A percentile compares a stretch with the other conserved stretches of the same genome.
Evolutionary conservation across 331 rosid species (phyloP).

Genomic region (Ulmus americana): DNA sequence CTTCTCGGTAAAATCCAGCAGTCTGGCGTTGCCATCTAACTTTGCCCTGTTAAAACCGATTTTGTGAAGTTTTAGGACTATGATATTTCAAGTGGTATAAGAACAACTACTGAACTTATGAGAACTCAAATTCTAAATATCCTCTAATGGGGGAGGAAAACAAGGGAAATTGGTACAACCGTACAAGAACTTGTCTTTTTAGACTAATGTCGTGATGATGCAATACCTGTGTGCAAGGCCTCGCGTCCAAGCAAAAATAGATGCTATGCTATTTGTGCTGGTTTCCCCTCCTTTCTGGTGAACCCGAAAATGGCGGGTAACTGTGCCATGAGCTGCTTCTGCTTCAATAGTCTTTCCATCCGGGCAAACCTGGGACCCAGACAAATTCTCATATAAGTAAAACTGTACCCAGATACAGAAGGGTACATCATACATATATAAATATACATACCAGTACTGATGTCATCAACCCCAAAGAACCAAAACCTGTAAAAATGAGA

Average conservation of each 20-base stretch:
- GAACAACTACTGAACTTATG: no score
- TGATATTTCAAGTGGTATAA: background rate
- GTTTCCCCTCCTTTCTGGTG: slow-evolving; percentile 97
- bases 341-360: slow-evolving; percentile 98
- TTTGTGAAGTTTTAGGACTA: background rate
- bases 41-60: slow-evolving; percentile 48
- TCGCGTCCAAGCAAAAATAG: slow-evolving; percentile 93
- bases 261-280: slow-evolving; percentile 94
- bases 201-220: background rate
- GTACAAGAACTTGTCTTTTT: background rate
- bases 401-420: background rate
- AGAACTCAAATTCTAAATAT: background rate
- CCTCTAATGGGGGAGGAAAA: background rate
- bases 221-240: slow-evolving; percentile 87
- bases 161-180: background rate
- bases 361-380: slow-evolving; percentile 71
- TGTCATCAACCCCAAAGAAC: slow-evolving; percentile 94
- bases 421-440: background rate
- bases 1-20: slow-evolving; percentile 60
- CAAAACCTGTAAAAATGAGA: slow-evolving; percentile 54
- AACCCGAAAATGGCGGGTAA: slow-evolving; percentile 78
- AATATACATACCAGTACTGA: slow-evolving; percentile 57
- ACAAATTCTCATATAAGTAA: slow-evolving; percentile 12
- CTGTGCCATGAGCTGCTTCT: slow-evolving; percentile 99
- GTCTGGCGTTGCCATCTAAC: slow-evolving; percentile 63